These are phyloP conservation scores for Rhytidhysteron rufulum DNA, from an alignment of 2,329 filamentous ascomycete genomes.

Conservation along the genomic window DNA sequence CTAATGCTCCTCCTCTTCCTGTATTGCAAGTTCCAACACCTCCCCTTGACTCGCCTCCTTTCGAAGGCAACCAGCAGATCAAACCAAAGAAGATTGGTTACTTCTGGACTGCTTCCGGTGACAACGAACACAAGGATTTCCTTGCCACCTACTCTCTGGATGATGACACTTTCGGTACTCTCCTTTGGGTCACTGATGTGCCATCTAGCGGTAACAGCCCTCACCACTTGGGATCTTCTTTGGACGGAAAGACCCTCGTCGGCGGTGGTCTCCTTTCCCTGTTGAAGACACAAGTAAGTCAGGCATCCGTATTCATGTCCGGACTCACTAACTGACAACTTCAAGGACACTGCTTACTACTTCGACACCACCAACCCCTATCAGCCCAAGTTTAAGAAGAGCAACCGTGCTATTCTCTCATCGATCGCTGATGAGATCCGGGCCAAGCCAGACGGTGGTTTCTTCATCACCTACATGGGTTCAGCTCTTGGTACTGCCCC, in stretches of 20 bases:
- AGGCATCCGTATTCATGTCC: too few species aligned
- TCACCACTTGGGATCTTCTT: conserved; percentile 54
- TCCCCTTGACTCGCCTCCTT: conserved; percentile 52
- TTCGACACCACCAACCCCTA: conserved; percentile 59
- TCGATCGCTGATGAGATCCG: conserved; percentile 62
- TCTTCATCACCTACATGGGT: conserved; percentile 62
- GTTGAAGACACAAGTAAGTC: conserved; percentile 49
- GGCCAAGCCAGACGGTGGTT: conserved; percentile 60
- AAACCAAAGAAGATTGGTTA: conserved; percentile 65
- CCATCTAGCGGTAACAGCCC: conserved; percentile 58
- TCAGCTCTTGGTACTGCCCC: conserved; percentile 56
- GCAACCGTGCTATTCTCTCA: conserved; percentile 55
- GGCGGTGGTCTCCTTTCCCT: conserved; percentile 58
- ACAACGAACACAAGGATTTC: conserved; percentile 59
- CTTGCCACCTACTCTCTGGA: conserved; percentile 57
- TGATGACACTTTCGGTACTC: conserved; percentile 60
- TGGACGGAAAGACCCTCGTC: conserved; percentile 55
- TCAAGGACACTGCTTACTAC: conserved; percentile 59
- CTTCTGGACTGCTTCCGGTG: conserved; percentile 60
- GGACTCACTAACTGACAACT: conserved; percentile 2
- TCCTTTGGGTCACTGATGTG: conserved; percentile 57
- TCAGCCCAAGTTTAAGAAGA: conserved; percentile 56
- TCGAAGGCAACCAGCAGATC: conserved; percentile 48
- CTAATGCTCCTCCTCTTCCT: conserved; percentile 51
- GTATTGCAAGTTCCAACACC: conserved; percentile 59